These are phyloP conservation scores for Allium fistulosum DNA, from an alignment of 106 monocot species.

Conservation along the genomic window DNA sequence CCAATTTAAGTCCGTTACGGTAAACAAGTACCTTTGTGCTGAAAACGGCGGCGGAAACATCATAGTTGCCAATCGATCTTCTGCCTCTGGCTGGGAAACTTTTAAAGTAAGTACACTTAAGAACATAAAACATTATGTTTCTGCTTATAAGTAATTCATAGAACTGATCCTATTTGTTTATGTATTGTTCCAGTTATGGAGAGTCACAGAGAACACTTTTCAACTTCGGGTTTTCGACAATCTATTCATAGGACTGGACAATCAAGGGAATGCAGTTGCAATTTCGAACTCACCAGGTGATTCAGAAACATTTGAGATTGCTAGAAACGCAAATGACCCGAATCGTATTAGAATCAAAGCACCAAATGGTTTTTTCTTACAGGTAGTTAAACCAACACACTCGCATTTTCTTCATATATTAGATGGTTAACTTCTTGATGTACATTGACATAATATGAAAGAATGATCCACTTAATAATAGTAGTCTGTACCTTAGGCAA, in stretches of 20 bases:
- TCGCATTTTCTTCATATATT: background rate
- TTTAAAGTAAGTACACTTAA: slow-evolving; percentile 45
- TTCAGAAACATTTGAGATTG: slow-evolving; percentile 44
- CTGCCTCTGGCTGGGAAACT: slow-evolving; percentile 71
- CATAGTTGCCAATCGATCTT: slow-evolving; percentile 53
- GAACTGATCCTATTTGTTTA: no score
- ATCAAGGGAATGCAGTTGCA: slow-evolving; percentile 23
- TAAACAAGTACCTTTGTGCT: slow-evolving; percentile 68
- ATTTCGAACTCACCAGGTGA: slow-evolving; percentile 12
- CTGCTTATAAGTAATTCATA: no score
- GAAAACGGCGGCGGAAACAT: slow-evolving; percentile 49
- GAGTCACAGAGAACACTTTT: slow-evolving; percentile 25
- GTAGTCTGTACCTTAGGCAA: slow-evolving; percentile 7
- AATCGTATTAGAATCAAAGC: slow-evolving; percentile 44
- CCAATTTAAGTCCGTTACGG: slow-evolving; percentile 50
- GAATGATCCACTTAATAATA: background rate
- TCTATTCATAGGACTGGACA: slow-evolving; percentile 41
- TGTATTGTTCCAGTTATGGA: slow-evolving; percentile 13
- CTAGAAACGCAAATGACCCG: slow-evolving; percentile 22
- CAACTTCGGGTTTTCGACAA: slow-evolving; percentile 39
- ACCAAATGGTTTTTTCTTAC: slow-evolving; percentile 55
- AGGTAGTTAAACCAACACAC: slow-evolving; percentile 16
- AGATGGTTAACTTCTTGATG: no score
- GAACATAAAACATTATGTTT: no score
- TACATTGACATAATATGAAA: no score